Base-by-base conservation (phyloP, 805 yeast genomes). In the Komagataella kurtzmanii region DNA sequence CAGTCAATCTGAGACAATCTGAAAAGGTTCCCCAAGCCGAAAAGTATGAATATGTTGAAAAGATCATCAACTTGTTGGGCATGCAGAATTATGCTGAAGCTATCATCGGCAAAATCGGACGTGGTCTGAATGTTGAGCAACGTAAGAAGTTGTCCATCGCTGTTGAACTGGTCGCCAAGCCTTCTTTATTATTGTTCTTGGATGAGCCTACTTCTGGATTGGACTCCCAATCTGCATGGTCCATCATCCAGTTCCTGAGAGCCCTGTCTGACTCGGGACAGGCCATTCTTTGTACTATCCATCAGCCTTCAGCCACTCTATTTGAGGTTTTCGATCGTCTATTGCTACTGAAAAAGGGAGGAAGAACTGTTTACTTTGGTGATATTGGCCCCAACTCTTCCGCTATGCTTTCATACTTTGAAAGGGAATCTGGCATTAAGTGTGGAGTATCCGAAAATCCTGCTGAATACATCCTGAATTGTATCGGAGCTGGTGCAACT, bases 401-500 rank as follows among this genome's bases (percentile, higher is more conserved):
- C 21, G 65, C 67, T 3, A 58, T 76, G 61, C 65, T 75, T 40
- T 60, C 71, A 49, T 76, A 76, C 59, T 76, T 76, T 56, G 79
- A 74, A 59, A 60, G 58, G 17, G 59, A 72, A 55, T 80, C 96
- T 43, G 88, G 90, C 45, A 76, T 81, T 54, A 72, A 75, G 51
- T 85, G 93, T 70, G 72, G 69, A 40, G 64, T 64, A 10, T 65
- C 69, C 44, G 88, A 81, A 52, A 84, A 84, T 57, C 89, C 90
- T 21, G 89, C 89, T 40, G 90, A 83, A 65, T 84, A 83, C 69
- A 80, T 83, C 66, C 67, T 84, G 58, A 81, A 81, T 55, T 79
- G 79, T 53, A 81, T 85, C 64, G 91, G 91, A 54, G 90, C 91
- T 40, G 90, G 88, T 61, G 88, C 91, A 2, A 83, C 88, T 24